Percentiles rank a stretch among this genome's conserved stretches.
phyloP scores from a whole-genome alignment of 495 filamentous ascomycete species.

The Glonium stellatum region DNA sequence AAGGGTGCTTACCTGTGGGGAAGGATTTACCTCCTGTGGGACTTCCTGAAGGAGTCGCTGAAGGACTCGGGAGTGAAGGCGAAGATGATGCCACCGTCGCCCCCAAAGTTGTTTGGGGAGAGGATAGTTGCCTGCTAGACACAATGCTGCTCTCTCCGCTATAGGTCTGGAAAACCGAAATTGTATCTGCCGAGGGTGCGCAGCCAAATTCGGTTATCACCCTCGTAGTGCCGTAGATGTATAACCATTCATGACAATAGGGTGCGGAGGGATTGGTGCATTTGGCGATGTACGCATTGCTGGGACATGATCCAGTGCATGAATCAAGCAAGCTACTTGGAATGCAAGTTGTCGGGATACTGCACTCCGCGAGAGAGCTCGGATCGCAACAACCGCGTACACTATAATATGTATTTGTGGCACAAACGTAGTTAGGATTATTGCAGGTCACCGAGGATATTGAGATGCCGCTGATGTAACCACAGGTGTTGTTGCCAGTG shows the following conservation, averaged over 20 bases:
- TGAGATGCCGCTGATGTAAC: not conserved
- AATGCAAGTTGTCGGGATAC: slow-evolving; percentile 3
- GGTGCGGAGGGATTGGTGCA: slow-evolving; percentile 2
- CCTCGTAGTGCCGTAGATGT: not conserved
- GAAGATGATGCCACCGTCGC: not conserved
- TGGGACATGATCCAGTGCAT: not conserved
- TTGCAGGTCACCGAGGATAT: not conserved
- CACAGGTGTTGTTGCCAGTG: not conserved
- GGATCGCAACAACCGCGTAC: slow-evolving; percentile 8
- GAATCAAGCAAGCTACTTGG: not conserved
- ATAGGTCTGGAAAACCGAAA: not conserved
- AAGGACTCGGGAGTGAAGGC: not conserved
- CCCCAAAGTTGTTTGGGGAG: not conserved
- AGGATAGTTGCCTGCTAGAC: not conserved
- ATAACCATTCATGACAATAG: slow-evolving; percentile 1
- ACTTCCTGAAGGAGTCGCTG: not conserved
- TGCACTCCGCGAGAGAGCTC: not conserved
- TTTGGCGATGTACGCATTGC: not conserved
- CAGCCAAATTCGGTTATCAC: slow-evolving; percentile 6
- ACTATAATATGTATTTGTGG: not conserved
- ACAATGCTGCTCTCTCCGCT: not conserved
- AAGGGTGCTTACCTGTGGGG: not conserved
- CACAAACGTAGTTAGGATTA: not conserved
- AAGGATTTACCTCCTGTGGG: not conserved
- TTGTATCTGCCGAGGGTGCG: not conserved